Percentiles rank a stretch among this genome's conserved stretches.
These are phyloP conservation scores for Cyclostephanos invisitatus DNA, from an alignment of 108 stramenopile genomes.

Conservation along the genomic window DNA sequence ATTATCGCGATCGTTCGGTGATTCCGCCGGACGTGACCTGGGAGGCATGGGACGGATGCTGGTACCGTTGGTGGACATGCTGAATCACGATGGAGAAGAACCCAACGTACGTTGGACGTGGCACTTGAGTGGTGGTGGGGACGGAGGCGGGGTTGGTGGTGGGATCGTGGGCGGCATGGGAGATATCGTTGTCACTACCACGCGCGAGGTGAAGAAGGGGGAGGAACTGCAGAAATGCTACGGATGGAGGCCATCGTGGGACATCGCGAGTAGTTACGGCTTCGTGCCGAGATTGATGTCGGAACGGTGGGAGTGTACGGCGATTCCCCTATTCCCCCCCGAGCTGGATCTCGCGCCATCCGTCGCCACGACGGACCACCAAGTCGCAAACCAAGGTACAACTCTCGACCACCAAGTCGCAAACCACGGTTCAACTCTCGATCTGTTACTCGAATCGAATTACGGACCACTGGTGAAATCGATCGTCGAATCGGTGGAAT, in stretches of 20 bases:
- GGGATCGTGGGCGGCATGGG: conserved; percentile 31
- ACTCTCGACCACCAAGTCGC: conserved; percentile 20
- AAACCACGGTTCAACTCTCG: conserved; percentile 16
- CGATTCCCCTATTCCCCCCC: conserved; percentile 40
- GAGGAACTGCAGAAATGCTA: conserved; percentile 45
- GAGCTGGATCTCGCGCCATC: conserved; percentile 38
- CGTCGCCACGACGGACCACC: conserved; percentile 15
- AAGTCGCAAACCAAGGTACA: conserved; percentile 11
- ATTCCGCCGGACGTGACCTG: conserved; percentile 37
- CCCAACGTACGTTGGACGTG: conserved; percentile 50
- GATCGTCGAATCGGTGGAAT: conserved; percentile 33
- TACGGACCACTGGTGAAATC: conserved; percentile 42
- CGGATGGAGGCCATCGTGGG: conserved; percentile 51
- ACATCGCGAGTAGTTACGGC: conserved; percentile 43
- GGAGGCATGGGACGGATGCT: conserved; percentile 44
- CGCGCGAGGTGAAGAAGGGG: conserved; percentile 36
- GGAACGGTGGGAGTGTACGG: conserved; percentile 47
- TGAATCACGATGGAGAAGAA: conserved; percentile 48
- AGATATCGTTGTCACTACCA: conserved; percentile 39
- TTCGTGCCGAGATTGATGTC: conserved; percentile 36
- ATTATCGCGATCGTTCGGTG: conserved; percentile 43
- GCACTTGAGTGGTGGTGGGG: conserved; percentile 29
- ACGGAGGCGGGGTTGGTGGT: too few relatives aligned
- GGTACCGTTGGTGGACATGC: conserved; percentile 48
- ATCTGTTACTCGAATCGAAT: conserved; percentile 41